A percentile compares a stretch with the other conserved stretches of the same genome.
phyloP scores from a whole-genome alignment of 2,329 filamentous ascomycete species.

The Penicillium paneum region DNA sequence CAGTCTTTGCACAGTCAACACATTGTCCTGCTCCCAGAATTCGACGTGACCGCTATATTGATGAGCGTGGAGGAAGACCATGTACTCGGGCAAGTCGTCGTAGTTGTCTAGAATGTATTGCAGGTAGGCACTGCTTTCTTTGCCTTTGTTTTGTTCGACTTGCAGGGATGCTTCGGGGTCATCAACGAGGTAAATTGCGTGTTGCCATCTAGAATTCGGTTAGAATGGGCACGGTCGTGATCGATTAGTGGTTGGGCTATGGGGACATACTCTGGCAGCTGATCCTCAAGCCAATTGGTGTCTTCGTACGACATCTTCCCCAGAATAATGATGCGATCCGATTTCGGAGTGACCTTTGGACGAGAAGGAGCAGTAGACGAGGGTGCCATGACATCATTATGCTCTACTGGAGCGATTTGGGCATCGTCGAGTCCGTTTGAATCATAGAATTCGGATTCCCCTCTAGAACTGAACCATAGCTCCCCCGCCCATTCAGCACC shows the following conservation, averaged over 20 bases:
- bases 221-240: background rate
- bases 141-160: conserved; percentile 40
- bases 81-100: conserved; percentile 48
- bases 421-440: background rate
- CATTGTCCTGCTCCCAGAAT: conserved; percentile 52
- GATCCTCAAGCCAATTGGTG: conserved; percentile 43
- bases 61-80: conserved; percentile 57
- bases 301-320: conserved; percentile 43
- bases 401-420: background rate
- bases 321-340: conserved; percentile 39
- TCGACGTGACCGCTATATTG: conserved; percentile 52
- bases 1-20: conserved; percentile 49
- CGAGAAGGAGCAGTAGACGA: conserved; percentile 10
- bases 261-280: conserved; percentile 43
- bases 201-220: conserved; percentile 38
- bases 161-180: conserved; percentile 23
- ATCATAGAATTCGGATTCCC: background rate
- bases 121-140: conserved; percentile 45
- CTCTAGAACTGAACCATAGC: background rate
- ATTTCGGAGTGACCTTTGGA: conserved; percentile 17
- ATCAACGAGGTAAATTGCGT: conserved; percentile 44
- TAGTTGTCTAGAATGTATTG: conserved; percentile 48
- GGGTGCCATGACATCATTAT: background rate
- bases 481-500: conserved; percentile 5
- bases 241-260: background rate